phyloP scores from a whole-genome alignment of 1,284 basidiomycete species.

The Pholiota adiposa region DNA sequence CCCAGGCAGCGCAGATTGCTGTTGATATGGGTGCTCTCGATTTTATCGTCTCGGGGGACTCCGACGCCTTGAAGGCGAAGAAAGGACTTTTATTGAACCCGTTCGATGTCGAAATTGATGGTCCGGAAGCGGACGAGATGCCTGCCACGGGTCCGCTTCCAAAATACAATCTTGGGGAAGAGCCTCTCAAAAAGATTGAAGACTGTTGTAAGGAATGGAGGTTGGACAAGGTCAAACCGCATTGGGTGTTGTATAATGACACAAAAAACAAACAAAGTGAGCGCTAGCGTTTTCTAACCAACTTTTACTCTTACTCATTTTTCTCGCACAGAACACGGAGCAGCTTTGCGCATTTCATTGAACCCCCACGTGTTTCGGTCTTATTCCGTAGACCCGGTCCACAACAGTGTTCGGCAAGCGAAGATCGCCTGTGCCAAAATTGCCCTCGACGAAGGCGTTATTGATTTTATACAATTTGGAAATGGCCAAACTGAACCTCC shows the following conservation, averaged over 20 bases:
- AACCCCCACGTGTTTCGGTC: slow-evolving; percentile 48
- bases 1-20: slow-evolving; percentile 53
- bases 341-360: slow-evolving; percentile 56
- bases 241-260: slow-evolving; percentile 55
- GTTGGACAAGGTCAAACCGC: slow-evolving; percentile 46
- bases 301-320: not conserved
- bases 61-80: slow-evolving; percentile 35
- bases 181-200: slow-evolving; percentile 46
- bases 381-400: slow-evolving; percentile 52
- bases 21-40: slow-evolving; percentile 60
- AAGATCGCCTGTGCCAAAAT: slow-evolving; percentile 52
- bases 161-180: slow-evolving; percentile 17
- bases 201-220: slow-evolving; percentile 57
- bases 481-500: slow-evolving; percentile 46
- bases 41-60: slow-evolving; percentile 52
- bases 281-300: slow-evolving; percentile 30
- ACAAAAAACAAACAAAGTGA: slow-evolving; percentile 47
- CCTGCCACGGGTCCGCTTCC: slow-evolving; percentile 6
- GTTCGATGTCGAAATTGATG: slow-evolving; percentile 32
- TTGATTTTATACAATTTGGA: slow-evolving; percentile 60
- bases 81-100: slow-evolving; percentile 41
- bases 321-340: slow-evolving; percentile 49
- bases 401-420: slow-evolving; percentile 46
- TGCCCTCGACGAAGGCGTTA: slow-evolving; percentile 52
- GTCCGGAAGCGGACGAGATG: slow-evolving; percentile 16